A percentile compares a stretch with the other conserved stretches of the same genome.
These are phyloP conservation scores for Plasmodium cynomolgi DNA, from an alignment of 169 alveolate genomes.

Conservation along the genomic window DNA sequence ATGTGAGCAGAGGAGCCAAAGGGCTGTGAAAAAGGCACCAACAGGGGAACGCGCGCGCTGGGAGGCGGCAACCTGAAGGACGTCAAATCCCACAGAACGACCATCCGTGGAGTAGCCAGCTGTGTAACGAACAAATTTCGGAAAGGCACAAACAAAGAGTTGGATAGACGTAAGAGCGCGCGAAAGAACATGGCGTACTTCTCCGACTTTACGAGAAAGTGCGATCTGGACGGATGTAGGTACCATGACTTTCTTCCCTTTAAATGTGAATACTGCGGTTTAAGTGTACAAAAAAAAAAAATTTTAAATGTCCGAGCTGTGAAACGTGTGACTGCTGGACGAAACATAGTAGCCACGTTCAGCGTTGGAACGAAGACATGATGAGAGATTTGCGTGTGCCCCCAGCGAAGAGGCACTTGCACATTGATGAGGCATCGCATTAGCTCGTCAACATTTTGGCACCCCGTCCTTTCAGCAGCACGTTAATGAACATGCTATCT, in stretches of 20 bases:
- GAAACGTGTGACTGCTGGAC: background rate
- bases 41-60: background rate
- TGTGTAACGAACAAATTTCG: background rate
- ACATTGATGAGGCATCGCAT: background rate
- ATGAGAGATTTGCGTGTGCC: background rate
- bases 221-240: slow-evolving; percentile 65
- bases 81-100: background rate
- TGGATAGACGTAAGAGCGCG: background rate
- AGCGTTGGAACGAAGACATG: background rate
- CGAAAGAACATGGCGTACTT: slow-evolving; percentile 52
- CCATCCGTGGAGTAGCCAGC: background rate
- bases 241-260: slow-evolving; percentile 71
- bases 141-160: background rate
- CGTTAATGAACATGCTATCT: background rate
- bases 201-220: slow-evolving; percentile 46
- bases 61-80: background rate
- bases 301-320: background rate
- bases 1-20: background rate
- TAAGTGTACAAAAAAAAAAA: slow-evolving; percentile 16
- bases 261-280: slow-evolving; percentile 65
- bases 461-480: background rate
- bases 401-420: background rate
- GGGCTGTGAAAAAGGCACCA: background rate
- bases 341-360: background rate
- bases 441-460: background rate